phyloP scores from a whole-genome alignment of 345 rosid genomes.

The Eucalyptus camaldulensis region DNA sequence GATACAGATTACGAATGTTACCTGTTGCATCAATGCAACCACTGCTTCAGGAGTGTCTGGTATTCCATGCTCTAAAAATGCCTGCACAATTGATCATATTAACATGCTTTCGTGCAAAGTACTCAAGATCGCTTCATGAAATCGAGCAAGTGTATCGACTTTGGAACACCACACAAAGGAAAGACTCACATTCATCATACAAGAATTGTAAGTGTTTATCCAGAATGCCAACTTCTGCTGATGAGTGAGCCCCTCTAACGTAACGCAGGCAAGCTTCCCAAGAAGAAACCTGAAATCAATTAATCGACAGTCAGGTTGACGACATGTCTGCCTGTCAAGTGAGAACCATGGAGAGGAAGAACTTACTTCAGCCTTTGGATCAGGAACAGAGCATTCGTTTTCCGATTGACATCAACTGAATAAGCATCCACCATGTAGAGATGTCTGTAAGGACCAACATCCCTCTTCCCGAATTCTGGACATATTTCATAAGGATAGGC shows the following conservation, averaged over 20 bases:
- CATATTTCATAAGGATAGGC: constrained; percentile 40
- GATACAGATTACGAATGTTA: not conserved
- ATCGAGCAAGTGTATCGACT: not conserved
- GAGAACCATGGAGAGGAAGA: not conserved
- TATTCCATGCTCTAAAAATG: constrained; percentile 70
- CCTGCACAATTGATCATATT: constrained; percentile 16
- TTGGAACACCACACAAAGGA: not conserved
- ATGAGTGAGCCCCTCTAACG: constrained; percentile 61
- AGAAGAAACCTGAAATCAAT: constrained; percentile 44
- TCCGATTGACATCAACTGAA: constrained; percentile 50
- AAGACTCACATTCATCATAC: constrained; percentile 68
- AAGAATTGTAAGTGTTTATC: constrained; percentile 86
- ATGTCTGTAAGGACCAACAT: constrained; percentile 56
- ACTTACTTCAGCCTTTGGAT: constrained; percentile 71
- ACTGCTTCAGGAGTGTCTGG: constrained; percentile 73
- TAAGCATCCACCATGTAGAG: constrained; percentile 37
- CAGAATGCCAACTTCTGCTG: constrained; percentile 96
- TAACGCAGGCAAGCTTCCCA: constrained; percentile 59
- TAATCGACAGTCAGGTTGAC: not conserved
- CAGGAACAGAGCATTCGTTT: constrained; percentile 39
- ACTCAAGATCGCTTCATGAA: not conserved
- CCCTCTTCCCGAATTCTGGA: constrained; percentile 24
- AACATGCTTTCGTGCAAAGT: not conserved
- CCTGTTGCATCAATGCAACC: constrained; percentile 89
- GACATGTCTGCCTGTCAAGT: not conserved